Percentiles rank a stretch among this genome's conserved stretches.
phyloP scores from a whole-genome alignment of 805 yeast genomes.

The Kodamaea kakaduensis region DNA sequence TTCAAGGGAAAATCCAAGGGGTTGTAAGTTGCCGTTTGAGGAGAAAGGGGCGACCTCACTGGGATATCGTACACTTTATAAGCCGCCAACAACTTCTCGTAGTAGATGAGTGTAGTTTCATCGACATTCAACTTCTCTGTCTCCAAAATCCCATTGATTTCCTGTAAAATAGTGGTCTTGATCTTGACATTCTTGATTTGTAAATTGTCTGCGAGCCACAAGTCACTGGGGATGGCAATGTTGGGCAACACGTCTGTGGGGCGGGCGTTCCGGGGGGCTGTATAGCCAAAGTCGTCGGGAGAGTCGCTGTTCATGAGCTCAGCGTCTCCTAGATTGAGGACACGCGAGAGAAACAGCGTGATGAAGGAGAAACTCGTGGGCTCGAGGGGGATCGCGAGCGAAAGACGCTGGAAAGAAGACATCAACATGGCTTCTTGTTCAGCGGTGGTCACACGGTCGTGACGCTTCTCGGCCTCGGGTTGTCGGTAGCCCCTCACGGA shows the following conservation, averaged over 20 bases:
- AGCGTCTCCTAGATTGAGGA: constrained; percentile 17
- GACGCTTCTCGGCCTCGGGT: neutral
- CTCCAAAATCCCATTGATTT: constrained; percentile 29
- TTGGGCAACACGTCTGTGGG: constrained; percentile 30
- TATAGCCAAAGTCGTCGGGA: neutral
- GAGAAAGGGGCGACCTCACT: constrained; percentile 8
- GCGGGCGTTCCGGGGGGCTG: neutral
- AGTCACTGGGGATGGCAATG: constrained; percentile 31
- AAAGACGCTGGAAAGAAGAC: constrained; percentile 17
- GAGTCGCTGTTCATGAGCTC: constrained; percentile 1
- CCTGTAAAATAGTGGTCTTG: constrained; percentile 30
- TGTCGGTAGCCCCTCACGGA: neutral
- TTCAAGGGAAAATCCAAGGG: constrained; percentile 13
- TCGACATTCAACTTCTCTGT: constrained; percentile 19
- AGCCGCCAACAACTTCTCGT: constrained; percentile 30
- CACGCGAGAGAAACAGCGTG: constrained; percentile 22
- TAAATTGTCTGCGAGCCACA: constrained; percentile 34
- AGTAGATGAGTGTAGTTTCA: constrained; percentile 25
- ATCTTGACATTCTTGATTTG: constrained; percentile 27
- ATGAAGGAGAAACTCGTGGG: constrained; percentile 25
- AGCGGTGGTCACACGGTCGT: constrained; percentile 2
- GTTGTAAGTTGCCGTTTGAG: constrained; percentile 4
- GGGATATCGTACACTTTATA: constrained; percentile 27
- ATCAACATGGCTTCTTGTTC: constrained; percentile 2
- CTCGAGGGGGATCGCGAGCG: constrained; percentile 26